Evolutionary conservation across 2,329 filamentous ascomycete species (phyloP).

Genomic region (Ceratocystis huliohia): DNA sequence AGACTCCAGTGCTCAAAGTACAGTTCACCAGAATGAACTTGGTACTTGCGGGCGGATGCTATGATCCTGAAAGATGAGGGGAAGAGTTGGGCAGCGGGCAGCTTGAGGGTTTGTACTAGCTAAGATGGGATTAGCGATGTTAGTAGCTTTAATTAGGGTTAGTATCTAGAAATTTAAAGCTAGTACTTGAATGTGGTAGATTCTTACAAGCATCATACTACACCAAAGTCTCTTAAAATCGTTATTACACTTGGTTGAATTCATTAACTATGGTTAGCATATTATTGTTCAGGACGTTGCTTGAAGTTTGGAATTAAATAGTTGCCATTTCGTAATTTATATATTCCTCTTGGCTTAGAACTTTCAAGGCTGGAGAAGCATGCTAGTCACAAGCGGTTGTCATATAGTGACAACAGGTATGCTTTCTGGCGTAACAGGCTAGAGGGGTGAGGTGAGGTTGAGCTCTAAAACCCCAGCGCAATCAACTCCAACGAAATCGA

Average conservation of each 20-base stretch:
- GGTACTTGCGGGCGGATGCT: slow-evolving; percentile 70
- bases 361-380: no score
- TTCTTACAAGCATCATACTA: not conserved
- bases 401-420: not conserved
- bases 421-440: not conserved
- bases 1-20: slow-evolving; percentile 85
- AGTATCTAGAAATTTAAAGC: not conserved
- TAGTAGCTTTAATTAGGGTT: not conserved
- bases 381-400: slow-evolving; percentile 9
- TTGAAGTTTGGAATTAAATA: no score
- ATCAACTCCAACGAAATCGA: not conserved
- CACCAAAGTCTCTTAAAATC: no score
- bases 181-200: not conserved
- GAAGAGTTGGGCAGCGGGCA: no score
- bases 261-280: no score
- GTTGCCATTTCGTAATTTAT: no score
- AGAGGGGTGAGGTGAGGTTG: slow-evolving; percentile 17
- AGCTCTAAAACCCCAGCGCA: slow-evolving; percentile 11
- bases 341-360: no score
- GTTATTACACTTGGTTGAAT: no score
- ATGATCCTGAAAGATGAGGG: slow-evolving; percentile 33
- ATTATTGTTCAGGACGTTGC: no score
- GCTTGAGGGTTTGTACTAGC: not conserved
- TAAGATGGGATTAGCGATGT: not conserved
- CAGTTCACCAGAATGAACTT: slow-evolving; percentile 92